Evolutionary conservation across 805 yeast species (phyloP), one percentile per base, ranked within the genome.

Genomic region (Kuraishia ogatae): DNA sequence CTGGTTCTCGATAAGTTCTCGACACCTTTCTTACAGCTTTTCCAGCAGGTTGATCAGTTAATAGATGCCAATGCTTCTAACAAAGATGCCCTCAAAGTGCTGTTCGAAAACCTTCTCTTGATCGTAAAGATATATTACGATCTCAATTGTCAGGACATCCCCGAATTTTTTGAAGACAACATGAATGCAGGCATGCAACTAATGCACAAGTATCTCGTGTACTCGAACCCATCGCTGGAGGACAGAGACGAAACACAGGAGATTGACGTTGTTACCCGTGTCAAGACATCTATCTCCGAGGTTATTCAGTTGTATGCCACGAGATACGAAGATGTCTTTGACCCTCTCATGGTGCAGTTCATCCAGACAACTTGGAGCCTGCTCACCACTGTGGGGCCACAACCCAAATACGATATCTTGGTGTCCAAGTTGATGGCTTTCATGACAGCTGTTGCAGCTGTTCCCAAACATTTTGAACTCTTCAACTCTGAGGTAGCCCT

Each of bases 111-210:
- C 55, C 69, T 92, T 61, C 72, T 86, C 53, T 71, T 91, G 22
- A 75, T 92, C 54, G 70, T 87, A 39, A 93, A 94, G 66, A 81
- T 96, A 43, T 96, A 89, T 70, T 90, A 84, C 66, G 99, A 94
- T 68, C 81, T 94, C 64, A 94, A 94, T 69, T 93, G 97, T 71
- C 99, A 96, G 72, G 99, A 94, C 71, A 86, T 94, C 54, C 99
- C 99, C 1, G 99, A 92, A 70, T 94, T 93, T 66, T 94, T 94
- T 67, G 99, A 96, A 71, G 98, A 94, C 71, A 81, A 94, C 67
- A 72, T 94, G 69, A 73, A 77, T 48, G 73, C 71, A 19, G 91
- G 96, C 54, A 89, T 96, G 94, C 76, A 76, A 4, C 80, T 92
- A 28, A 75, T 92, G 61, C 96, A 90, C 67, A 88, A 87, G 70